Evolutionary conservation across 2,329 filamentous ascomycete species (phyloP).

Genomic region (Curvularia spicifera): DNA sequence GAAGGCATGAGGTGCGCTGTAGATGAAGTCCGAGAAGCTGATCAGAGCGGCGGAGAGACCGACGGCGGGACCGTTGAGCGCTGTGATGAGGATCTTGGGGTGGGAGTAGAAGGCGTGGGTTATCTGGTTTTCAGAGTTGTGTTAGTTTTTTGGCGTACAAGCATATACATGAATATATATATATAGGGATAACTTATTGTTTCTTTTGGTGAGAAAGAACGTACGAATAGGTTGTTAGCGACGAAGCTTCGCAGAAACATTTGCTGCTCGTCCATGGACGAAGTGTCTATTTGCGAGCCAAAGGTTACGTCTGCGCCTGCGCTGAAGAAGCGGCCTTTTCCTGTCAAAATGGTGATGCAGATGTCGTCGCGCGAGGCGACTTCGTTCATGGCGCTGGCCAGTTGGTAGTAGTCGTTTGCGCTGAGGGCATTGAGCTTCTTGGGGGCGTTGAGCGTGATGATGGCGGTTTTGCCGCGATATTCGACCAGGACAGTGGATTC

Average conservation of each 20-base stretch:
- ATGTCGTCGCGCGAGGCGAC: conserved; percentile 81
- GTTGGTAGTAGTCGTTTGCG: conserved; percentile 74
- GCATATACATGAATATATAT: background rate
- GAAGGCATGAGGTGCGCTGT: conserved; percentile 78
- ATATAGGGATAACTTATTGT: too few relatives aligned
- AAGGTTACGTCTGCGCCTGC: conserved; percentile 85
- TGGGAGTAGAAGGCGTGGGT: conserved; percentile 91
- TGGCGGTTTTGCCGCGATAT: conserved; percentile 73
- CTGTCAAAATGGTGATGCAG: conserved; percentile 82
- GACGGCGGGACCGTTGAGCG: conserved; percentile 89
- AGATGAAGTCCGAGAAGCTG: conserved; percentile 89
- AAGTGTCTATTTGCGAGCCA: conserved; percentile 51
- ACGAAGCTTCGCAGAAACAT: conserved; percentile 76
- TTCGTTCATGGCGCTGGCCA: conserved; percentile 76
- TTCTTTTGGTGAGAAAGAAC: background rate
- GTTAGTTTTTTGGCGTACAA: background rate
- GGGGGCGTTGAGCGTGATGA: conserved; percentile 84
- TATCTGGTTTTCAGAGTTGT: conserved; percentile 60
- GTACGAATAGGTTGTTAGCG: conserved; percentile 71
- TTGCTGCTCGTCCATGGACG: conserved; percentile 51
- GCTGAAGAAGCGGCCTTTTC: conserved; percentile 82
- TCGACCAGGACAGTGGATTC: conserved; percentile 62
- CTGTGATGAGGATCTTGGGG: conserved; percentile 89
- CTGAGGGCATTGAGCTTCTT: conserved; percentile 87
- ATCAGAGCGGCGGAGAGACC: conserved; percentile 86